Base-by-base conservation (phyloP, 441 rosid species). In the Euphorbia celastroides region DNA sequence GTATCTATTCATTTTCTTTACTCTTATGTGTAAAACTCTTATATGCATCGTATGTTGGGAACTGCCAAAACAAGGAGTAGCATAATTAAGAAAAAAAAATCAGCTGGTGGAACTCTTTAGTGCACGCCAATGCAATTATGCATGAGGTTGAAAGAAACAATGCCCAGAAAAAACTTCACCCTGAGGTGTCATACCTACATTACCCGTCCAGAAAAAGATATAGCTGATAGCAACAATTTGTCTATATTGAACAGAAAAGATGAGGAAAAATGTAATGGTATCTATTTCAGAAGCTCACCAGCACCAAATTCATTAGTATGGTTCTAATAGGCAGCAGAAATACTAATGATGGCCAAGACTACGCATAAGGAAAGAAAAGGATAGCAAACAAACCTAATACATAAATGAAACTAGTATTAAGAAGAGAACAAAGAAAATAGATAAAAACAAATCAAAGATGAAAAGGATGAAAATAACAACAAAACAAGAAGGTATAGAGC, bases 401-500 rank as follows among this genome's bases (percentile, higher is more conserved):
- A 34, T 58, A 32, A 59, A 36, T 6, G 28, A 32, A 68, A 32
- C 51, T 68, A 16, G 12, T n/a, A 36, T 4, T 0, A 22, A 52
- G 57, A 52, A 52, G 54, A 52, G 23, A 69, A 52, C 44, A 57
- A 51, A 26, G 13, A 55, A 14, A 1, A 52, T 12, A 46, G 14
- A 62, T 54, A 6, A 55, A 7, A 0, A 22, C 44, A 51, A n/a
- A 50, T n/a, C 20, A 52, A 51, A 34, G 10, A 10, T 17, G 48
- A 28, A 31, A 52, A 51, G 27, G 10, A 10, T 17, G 48, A 28
- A 31, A 38, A 50, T 62, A 38, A 57, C 32, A 27, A 57, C 11
- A 42, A 19, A 66, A 28, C n/a, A 65, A 34, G 57, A 31, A 25
- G 56, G 9, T 38, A 77, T 46, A 60, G 20, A 71, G 59, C 62